phyloP scores from a whole-genome alignment of 139 green algal species.

The Protoeuglena noctilucae region DNA sequence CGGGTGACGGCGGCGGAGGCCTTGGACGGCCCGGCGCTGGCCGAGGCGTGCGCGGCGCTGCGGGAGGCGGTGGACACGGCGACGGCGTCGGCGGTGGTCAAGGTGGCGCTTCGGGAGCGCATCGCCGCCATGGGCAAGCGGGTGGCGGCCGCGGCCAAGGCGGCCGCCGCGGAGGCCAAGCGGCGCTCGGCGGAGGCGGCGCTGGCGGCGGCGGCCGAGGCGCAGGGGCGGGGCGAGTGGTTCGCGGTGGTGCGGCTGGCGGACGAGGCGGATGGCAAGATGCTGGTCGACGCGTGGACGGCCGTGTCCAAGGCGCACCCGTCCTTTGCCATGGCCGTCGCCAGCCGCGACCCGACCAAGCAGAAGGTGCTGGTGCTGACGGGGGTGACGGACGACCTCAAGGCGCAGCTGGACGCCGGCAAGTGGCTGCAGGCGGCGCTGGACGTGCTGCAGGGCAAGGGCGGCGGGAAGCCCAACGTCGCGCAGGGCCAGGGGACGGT shows the following conservation, averaged over 20 bases:
- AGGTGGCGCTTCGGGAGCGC: slow-evolving; percentile 47
- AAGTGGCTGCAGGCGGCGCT: slow-evolving; percentile 46
- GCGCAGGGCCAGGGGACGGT: slow-evolving; percentile 45
- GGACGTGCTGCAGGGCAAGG: slow-evolving; percentile 66
- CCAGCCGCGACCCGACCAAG: slow-evolving; percentile 40
- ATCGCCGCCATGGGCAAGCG: slow-evolving; percentile 37
- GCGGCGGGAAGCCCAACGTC: slow-evolving; percentile 62
- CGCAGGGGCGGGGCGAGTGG: slow-evolving; percentile 12
- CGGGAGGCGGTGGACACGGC: slow-evolving; percentile 34
- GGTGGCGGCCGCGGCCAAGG: slow-evolving; percentile 60
- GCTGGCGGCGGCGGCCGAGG: slow-evolving; percentile 9
- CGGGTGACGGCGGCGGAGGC: slow-evolving; percentile 22
- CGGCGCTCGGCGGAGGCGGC: slow-evolving; percentile 23
- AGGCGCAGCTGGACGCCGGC: slow-evolving; percentile 44
- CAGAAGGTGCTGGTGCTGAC: slow-evolving; percentile 40
- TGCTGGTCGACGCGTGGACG: slow-evolving; percentile 41
- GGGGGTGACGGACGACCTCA: slow-evolving; percentile 45
- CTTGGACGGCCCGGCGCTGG: slow-evolving; percentile 22
- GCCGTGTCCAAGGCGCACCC: slow-evolving; percentile 34
- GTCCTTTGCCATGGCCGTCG: slow-evolving; percentile 40
- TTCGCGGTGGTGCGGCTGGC: slow-evolving; percentile 20
- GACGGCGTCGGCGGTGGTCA: slow-evolving; percentile 47
- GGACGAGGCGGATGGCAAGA: slow-evolving; percentile 38
- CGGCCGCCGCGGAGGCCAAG: slow-evolving; percentile 50
- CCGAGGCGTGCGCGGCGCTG: slow-evolving; percentile 28